Percentiles rank a stretch among this genome's conserved stretches.
Conservation (phyloP, 352 stramenopile genomes). For the Phytophthora nicotianae region DNA sequence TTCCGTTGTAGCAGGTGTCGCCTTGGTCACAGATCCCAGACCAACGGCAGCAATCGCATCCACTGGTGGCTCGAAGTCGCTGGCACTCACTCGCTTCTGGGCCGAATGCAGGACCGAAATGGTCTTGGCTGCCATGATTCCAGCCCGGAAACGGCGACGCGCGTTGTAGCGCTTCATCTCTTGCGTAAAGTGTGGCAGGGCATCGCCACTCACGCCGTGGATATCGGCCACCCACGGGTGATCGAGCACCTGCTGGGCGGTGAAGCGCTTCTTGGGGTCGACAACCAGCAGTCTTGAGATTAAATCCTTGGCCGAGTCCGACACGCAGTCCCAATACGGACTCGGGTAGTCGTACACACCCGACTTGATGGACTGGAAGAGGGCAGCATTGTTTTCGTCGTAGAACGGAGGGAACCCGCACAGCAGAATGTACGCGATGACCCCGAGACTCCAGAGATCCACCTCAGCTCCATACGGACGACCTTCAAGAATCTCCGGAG, state of each 20-base stretch:
- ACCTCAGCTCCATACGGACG: slow-evolving; percentile 93
- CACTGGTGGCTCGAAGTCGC: slow-evolving; percentile 39
- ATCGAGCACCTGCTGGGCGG: slow-evolving; percentile 79
- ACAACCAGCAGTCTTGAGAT: slow-evolving; percentile 91
- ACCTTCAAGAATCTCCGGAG: slow-evolving; percentile 95
- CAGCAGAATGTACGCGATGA: slow-evolving; percentile 96
- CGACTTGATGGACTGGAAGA: slow-evolving; percentile 91
- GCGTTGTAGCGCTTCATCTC: slow-evolving; percentile 92
- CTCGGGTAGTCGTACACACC: slow-evolving; percentile 92
- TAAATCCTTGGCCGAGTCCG: slow-evolving; percentile 91
- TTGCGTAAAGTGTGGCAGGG: slow-evolving; percentile 86
- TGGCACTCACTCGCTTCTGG: slow-evolving; percentile 54
- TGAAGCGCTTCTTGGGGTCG: slow-evolving; percentile 91
- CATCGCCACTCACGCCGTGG: slow-evolving; percentile 72
- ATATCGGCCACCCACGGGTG: slow-evolving; percentile 89
- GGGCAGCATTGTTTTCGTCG: slow-evolving; percentile 89
- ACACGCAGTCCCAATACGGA: slow-evolving; percentile 95
- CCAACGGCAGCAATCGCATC: slow-evolving; percentile 19
- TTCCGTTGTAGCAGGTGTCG: slow-evolving; percentile 5
- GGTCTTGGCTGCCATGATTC: slow-evolving; percentile 83
- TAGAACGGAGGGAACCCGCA: slow-evolving; percentile 97
- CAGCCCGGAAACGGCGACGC: slow-evolving; percentile 73
- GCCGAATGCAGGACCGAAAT: slow-evolving; percentile 52
- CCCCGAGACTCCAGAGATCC: slow-evolving; percentile 96
- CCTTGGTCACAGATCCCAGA: slow-evolving; percentile 12